Conservation (phyloP, 305 asterid species). For the Coffea humblotiana region DNA sequence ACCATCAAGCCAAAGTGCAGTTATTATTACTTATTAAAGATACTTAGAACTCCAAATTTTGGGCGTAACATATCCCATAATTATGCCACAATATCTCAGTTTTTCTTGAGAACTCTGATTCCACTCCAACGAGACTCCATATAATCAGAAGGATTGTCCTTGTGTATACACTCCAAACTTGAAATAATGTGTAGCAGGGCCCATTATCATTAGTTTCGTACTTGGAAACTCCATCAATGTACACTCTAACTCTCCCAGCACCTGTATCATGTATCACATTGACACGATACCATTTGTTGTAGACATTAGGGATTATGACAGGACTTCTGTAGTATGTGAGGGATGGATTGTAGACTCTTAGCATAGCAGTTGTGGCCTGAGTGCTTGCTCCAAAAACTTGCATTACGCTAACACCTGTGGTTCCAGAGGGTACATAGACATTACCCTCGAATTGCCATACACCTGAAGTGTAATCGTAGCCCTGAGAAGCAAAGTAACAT, state of each 20-base stretch:
- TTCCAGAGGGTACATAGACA: slow-evolving; percentile 33
- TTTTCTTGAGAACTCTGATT: slow-evolving; percentile 25
- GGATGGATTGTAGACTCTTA: slow-evolving; percentile 33
- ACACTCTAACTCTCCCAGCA: slow-evolving; percentile 21
- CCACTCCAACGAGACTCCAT: slow-evolving; percentile 52
- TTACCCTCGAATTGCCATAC: slow-evolving; percentile 46
- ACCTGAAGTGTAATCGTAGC: slow-evolving; percentile 38
- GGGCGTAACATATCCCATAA: no score
- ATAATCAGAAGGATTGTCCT: slow-evolving; percentile 25
- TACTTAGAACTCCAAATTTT: not conserved
- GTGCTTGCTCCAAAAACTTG: slow-evolving; percentile 36
- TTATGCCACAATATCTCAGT: not conserved
- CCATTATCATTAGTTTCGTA: not conserved
- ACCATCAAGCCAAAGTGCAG: not conserved
- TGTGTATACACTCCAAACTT: slow-evolving; percentile 53
- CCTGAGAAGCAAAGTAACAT: slow-evolving; percentile 15
- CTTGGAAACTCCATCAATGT: not conserved
- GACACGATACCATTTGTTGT: slow-evolving; percentile 31
- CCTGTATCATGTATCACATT: slow-evolving; percentile 43
- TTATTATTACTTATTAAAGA: not conserved
- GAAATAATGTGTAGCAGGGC: slow-evolving; percentile 31
- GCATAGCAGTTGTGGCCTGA: slow-evolving; percentile 39
- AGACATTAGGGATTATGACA: slow-evolving; percentile 21
- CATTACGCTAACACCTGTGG: slow-evolving; percentile 43
- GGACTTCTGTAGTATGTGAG: slow-evolving; percentile 28